Base-by-base conservation (phyloP, 1,284 basidiomycete genomes). In the Apiotrichum mycotoxinovorans region DNA sequence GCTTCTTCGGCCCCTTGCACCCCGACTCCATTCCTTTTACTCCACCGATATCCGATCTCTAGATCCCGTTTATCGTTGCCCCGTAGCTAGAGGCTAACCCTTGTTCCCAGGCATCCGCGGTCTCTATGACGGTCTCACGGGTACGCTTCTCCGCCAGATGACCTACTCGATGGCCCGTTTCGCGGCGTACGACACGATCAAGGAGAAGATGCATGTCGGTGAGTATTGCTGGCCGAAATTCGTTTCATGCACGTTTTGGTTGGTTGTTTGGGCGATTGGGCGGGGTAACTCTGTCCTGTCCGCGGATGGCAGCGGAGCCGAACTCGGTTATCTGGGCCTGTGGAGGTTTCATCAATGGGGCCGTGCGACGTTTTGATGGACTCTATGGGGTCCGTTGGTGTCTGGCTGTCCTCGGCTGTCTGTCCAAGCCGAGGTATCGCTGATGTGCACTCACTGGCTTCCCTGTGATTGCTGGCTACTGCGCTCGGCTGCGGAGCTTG, bases 61-160 rank as follows among this genome's bases (percentile, higher is more conserved):
- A n/a, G n/a, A n/a, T n/a, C n/a, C n/a, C n/a, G n/a, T n/a, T n/a
- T n/a, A n/a, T n/a, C n/a, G n/a, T n/a, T n/a, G n/a, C n/a, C n/a
- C n/a, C n/a, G n/a, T n/a, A n/a, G n/a, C n/a, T n/a, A n/a, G n/a
- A n/a, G n/a, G n/a, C n/a, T n/a, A n/a, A n/a, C n/a, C n/a, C n/a
- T n/a, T n/a, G n/a, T n/a, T n/a, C n/a, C n/a, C 84, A 66, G 88
- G 88, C 52, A 75, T 81, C 34, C 81, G 86, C 46, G 91, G 91
- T 0, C 80, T 92, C 45, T 91, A 85, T 68, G 91, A 91, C 67
- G 91, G 91, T 22, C 88, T 94, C 58, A 82, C 87, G 1, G 92
- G 91, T 33, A 94, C 91, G 30, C 87, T 91, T 83, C 78, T 94
- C 70, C 84, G 92, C 35, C 92, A 95, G 78, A 91, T 94, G 91